These are phyloP conservation scores for Termitomyces sp. DNA, from an alignment of 768 basidiomycete species.

Conservation along the genomic window DNA sequence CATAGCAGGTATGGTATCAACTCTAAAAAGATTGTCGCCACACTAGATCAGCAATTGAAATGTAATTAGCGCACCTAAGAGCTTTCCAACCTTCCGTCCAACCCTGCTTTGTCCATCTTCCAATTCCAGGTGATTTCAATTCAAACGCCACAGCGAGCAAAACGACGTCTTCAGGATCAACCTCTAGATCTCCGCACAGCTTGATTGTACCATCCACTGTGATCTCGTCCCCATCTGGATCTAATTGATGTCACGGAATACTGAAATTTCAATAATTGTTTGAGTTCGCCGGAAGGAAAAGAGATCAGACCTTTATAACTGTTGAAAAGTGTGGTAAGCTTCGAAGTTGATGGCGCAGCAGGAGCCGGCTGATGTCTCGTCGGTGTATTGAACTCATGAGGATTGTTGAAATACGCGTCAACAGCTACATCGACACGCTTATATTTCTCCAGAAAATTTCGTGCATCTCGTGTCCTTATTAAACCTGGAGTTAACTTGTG, in stretches of 20 bases:
- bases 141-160: slow-evolving; percentile 81
- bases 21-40: slow-evolving; percentile 33
- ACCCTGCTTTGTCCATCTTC: slow-evolving; percentile 64
- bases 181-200: slow-evolving; percentile 66
- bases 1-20: slow-evolving; percentile 66
- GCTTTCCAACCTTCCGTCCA: slow-evolving; percentile 84
- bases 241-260: slow-evolving; percentile 28
- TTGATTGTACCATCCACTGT: slow-evolving; percentile 77
- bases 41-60: background rate
- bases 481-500: slow-evolving; percentile 23
- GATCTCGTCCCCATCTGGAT: slow-evolving; percentile 61
- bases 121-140: slow-evolving; percentile 71
- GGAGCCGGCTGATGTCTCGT: slow-evolving; percentile 19
- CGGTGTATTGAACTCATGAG: slow-evolving; percentile 28
- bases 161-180: slow-evolving; percentile 80
- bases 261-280: background rate
- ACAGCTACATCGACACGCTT: slow-evolving; percentile 70
- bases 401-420: slow-evolving; percentile 69
- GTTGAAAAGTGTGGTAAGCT: slow-evolving; percentile 57
- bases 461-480: slow-evolving; percentile 55
- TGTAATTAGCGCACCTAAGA: slow-evolving; percentile 46
- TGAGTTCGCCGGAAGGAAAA: background rate
- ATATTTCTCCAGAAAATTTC: slow-evolving; percentile 65
- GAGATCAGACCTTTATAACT: slow-evolving; percentile 58
- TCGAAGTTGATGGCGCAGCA: slow-evolving; percentile 46